Base-by-base conservation (phyloP, 306 rosid species). In the Oxytropis ochrocephala region DNA sequence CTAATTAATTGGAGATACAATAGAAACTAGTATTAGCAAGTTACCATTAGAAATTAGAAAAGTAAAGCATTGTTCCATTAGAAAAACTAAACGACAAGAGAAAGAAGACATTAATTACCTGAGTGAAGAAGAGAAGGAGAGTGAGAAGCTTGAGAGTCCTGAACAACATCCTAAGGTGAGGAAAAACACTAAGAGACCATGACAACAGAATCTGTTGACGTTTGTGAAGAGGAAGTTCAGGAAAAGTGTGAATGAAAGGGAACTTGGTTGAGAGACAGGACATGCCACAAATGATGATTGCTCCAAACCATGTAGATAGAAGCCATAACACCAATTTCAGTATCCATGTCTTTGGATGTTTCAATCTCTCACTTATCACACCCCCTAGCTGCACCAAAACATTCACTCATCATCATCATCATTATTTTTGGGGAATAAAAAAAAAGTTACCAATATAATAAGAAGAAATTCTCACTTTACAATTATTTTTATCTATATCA, bases 291-390 rank as follows among this genome's bases (percentile, higher is more conserved):
- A 91, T 8, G 7, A 84, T n/a, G 0, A 81, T 8, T 30, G 89
- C 76, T 7, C 97, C 97, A 49, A 70, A 30, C 90, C 87, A 86
- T 3, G 92, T 91, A 0, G 97, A 91, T 19, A 88, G 10, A 2
- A 79, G 0, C 86, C 92, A 76, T 11, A 91, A 14, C 32, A 48
- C 55, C 29, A 84, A 1, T 57, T 82, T 52, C n/a, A 83, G 9
- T 60, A 83, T 7, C 83, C 82, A 24, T 21, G 75, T 76, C 67
- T 42, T 70, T 11, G 97, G 97, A 30, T 91, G 97, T 7, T 58
- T 52, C 80, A 91, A 14, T 42, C 75, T 73, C 68, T 69, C 80
- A 29, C 86, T 63, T 47, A 88, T 71, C 71, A 83, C 0, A 3
- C 81, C 80, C 1, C 85, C 91, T 0, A 91, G 6, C 97, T 91